Conservation (phyloP, 441 rosid genomes). For the Eruca vesicaria region DNA sequence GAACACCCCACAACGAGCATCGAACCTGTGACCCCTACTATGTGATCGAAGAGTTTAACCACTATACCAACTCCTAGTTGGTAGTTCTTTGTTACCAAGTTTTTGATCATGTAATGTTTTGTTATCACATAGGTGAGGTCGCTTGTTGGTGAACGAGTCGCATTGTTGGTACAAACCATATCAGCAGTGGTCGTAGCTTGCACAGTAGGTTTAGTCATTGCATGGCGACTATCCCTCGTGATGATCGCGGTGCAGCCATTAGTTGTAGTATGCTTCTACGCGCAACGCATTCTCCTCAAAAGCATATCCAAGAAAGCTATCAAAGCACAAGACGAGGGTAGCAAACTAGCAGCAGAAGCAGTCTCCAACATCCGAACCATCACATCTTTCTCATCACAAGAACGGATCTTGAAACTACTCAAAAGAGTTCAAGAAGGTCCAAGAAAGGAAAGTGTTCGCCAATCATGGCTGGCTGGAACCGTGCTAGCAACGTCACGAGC, state of each 20-base stretch:
- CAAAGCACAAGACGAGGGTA: slow-evolving; percentile 62
- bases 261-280: slow-evolving; percentile 52
- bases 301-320: slow-evolving; percentile 54
- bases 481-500: slow-evolving; percentile 56
- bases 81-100: background rate
- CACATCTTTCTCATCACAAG: slow-evolving; percentile 72
- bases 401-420: slow-evolving; percentile 53
- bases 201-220: slow-evolving; percentile 61
- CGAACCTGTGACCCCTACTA: no score
- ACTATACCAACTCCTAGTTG: no score
- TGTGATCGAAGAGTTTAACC: no score
- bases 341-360: slow-evolving; percentile 69
- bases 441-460: slow-evolving; percentile 52
- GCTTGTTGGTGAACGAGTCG: slow-evolving; percentile 61
- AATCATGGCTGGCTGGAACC: slow-evolving; percentile 61
- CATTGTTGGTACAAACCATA: slow-evolving; percentile 56
- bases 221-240: slow-evolving; percentile 75
- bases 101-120: background rate
- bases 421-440: slow-evolving; percentile 61
- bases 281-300: slow-evolving; percentile 46
- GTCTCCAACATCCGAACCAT: slow-evolving; percentile 67
- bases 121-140: slow-evolving; percentile 56
- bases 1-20: no score
- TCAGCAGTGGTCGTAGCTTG: slow-evolving; percentile 60
- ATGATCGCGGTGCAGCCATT: slow-evolving; percentile 74